phyloP scores from a whole-genome alignment of 148 eudicot species.

The Rhododendron henanense region DNA sequence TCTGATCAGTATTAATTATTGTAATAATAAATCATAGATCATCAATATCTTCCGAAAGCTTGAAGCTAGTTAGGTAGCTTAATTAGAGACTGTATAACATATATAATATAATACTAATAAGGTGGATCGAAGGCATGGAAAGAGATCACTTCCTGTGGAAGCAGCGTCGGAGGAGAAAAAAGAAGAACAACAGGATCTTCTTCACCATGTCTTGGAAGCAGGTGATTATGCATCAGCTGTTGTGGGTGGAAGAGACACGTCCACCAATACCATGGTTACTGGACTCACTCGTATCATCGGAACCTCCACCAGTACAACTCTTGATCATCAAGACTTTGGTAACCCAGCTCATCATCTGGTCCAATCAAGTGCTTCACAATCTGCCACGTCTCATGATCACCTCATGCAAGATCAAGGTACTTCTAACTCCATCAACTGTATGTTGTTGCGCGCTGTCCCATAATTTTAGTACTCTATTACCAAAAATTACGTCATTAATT shows the following conservation, averaged over 20 bases:
- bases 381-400: not conserved
- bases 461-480: not conserved
- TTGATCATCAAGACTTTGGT: not conserved
- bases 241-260: slow-evolving; percentile 39
- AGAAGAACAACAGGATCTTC: slow-evolving; percentile 12
- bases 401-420: slow-evolving; percentile 16
- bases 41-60: not conserved
- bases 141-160: slow-evolving; percentile 36
- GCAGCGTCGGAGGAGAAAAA: slow-evolving; percentile 1
- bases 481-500: too few species aligned
- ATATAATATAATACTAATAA: not conserved
- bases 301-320: not conserved
- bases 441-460: not conserved
- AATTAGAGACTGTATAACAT: not conserved
- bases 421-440: not conserved
- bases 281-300: slow-evolving; percentile 51
- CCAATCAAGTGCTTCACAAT: not conserved
- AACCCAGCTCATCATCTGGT: not conserved
- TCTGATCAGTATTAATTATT: not conserved
- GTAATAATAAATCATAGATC: not conserved
- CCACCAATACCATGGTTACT: slow-evolving; percentile 36
- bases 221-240: slow-evolving; percentile 17
- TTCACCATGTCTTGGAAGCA: slow-evolving; percentile 1
- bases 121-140: slow-evolving; percentile 43
- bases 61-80: not conserved